phyloP scores from a whole-genome alignment of 345 rosid genomes.

The Melastoma malabathricum region DNA sequence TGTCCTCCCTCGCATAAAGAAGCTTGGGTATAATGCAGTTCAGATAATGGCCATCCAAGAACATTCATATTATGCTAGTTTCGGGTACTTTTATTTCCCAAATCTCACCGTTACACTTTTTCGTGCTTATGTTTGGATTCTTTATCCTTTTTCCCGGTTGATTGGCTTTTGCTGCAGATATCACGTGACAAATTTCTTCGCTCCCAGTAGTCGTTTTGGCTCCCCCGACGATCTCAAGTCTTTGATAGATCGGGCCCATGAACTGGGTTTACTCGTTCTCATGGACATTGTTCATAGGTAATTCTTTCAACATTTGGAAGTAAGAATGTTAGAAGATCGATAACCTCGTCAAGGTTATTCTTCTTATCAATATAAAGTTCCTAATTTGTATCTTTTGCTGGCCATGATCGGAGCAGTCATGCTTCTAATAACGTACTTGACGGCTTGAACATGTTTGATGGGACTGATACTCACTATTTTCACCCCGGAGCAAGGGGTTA shows the following conservation, averaged over 20 bases:
- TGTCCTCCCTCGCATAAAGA: slow-evolving; percentile 91
- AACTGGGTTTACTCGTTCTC: slow-evolving; percentile 81
- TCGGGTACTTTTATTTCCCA: slow-evolving; percentile 48
- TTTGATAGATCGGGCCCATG: slow-evolving; percentile 88
- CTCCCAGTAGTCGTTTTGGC: slow-evolving; percentile 96
- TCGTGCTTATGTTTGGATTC: background rate
- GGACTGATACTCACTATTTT: slow-evolving; percentile 85
- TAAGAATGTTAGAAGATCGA: background rate
- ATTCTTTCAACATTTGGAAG: background rate
- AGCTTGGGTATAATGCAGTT: slow-evolving; percentile 87
- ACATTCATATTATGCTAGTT: slow-evolving; percentile 94
- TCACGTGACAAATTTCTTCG: slow-evolving; percentile 88
- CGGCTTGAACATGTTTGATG: slow-evolving; percentile 94
- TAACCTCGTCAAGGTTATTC: too few species aligned
- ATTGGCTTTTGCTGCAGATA: slow-evolving; percentile 47
- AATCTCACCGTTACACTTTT: background rate
- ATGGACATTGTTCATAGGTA: slow-evolving; percentile 99
- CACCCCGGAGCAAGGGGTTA: slow-evolving; percentile 77
- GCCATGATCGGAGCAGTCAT: slow-evolving; percentile 40
- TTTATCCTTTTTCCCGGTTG: background rate
- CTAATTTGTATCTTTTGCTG: background rate
- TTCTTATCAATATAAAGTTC: too few species aligned
- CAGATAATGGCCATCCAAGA: slow-evolving; percentile 99
- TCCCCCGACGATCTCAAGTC: slow-evolving; percentile 97
- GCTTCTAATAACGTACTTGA: slow-evolving; percentile 84